Evolutionary conservation across 179 eudicot species (phyloP), one percentile per base, ranked within the genome.

Genomic region (Nepenthes alata): DNA sequence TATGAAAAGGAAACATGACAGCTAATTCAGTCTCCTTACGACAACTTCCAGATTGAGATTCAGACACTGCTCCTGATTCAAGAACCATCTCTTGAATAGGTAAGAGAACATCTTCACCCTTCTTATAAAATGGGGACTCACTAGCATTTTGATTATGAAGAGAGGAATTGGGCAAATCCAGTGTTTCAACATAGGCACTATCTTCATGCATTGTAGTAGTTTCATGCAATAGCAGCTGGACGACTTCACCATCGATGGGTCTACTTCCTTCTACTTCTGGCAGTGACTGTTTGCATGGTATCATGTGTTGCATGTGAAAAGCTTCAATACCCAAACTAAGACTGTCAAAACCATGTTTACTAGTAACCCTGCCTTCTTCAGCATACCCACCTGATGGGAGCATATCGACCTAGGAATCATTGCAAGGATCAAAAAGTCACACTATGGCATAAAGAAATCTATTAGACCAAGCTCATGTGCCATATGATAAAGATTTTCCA

Each of bases 331-430:
- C 25, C 41, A 55, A 11, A 34, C 6, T 59, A 63, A 60, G 59
- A 73, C 59, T 62, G 55, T 45, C 35, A 53, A 68, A 37, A 1
- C 62, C 73, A 74, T 68, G 68, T 64, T 69, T 71, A 48, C 37
- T 70, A 58, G 74, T 41, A 53, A 65, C 61, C 71, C 63, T 62
- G 58, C 62, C 57, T 55, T 72, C 77, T 63, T 74, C 77, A 44
- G 75, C 57, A 34, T 76, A 57, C 45, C 57, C 74, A 54, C 61
- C 74, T 47, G 57, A 58, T 38, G 73, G 65, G 56, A 67, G 70
- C 63, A 60, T 67, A 58, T 83, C 59, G 48, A 62, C 75, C 94
- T 88, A 57, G 10, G 12, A 59, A 8, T 59, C 45, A 41, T 41
- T 41, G 5, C 6, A 41, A 41, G 45, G 2, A 41, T 41, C 45